Percentiles rank a stretch among this genome's conserved stretches.
Evolutionary conservation across 2,329 filamentous ascomycete species (phyloP).

Genomic region (Alternaria viburni): DNA sequence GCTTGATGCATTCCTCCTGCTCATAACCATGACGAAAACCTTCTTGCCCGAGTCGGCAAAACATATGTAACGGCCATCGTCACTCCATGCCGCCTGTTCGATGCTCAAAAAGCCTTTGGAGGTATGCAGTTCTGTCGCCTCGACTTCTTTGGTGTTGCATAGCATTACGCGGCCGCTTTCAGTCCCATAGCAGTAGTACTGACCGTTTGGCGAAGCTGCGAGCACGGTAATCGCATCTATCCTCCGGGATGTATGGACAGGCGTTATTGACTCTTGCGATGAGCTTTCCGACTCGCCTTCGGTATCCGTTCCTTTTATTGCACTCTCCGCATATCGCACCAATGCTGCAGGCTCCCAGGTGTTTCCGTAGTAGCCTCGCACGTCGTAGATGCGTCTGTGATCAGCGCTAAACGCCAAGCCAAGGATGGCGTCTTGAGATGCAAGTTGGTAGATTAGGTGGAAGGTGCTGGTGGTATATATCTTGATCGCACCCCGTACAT

Average conservation of each 20-base stretch:
- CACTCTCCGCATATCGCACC: background rate
- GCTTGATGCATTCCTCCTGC: background rate
- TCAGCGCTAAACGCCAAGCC: background rate
- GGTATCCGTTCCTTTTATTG: background rate
- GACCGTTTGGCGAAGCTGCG: background rate
- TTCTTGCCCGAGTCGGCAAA: background rate
- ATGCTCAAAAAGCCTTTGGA: background rate
- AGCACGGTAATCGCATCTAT: background rate
- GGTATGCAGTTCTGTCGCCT: background rate
- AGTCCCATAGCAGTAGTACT: background rate
- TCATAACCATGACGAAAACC: background rate
- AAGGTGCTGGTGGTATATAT: background rate
- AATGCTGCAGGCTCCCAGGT: background rate
- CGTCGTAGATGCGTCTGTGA: background rate
- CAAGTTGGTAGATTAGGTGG: background rate
- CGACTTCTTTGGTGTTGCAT: fast-evolving
- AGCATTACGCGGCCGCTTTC: background rate
- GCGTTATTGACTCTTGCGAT: background rate
- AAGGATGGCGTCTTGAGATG: background rate
- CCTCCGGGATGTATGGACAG: background rate
- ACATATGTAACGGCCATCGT: background rate
- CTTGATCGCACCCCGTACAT: background rate
- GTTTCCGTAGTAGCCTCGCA: background rate
- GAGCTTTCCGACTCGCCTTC: background rate
- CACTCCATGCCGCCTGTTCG: background rate